Evolutionary conservation across 306 rosid species (phyloP).

Genomic region (Parietaria judaica): DNA sequence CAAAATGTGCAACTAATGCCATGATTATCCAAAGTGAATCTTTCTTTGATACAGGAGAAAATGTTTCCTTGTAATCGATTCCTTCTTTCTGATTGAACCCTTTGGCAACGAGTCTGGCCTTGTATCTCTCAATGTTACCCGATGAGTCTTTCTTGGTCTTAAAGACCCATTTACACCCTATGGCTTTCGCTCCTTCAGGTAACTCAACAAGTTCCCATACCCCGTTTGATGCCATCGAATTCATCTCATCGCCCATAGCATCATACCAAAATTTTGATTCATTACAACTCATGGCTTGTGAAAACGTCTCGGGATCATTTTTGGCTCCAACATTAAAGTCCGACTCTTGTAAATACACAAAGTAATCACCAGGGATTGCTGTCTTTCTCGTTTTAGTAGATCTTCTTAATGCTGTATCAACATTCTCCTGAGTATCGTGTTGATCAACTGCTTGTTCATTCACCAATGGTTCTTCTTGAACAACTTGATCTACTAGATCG

Average conservation of each 20-base stretch:
- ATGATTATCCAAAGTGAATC: background rate
- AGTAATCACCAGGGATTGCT: background rate
- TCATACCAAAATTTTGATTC: background rate
- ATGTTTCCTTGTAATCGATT: background rate
- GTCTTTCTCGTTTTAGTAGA: background rate
- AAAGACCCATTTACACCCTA: slow-evolving; percentile 6
- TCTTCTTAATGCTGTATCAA: background rate
- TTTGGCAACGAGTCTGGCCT: background rate
- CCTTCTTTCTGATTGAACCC: slow-evolving; percentile 2
- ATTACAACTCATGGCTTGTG: slow-evolving; percentile 1
- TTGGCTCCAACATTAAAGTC: background rate
- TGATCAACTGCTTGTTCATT: background rate
- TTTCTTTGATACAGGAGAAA: slow-evolving; percentile 5
- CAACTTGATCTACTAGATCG: background rate
- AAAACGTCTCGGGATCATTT: slow-evolving; percentile 4
- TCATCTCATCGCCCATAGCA: slow-evolving; percentile 4
- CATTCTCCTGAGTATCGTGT: background rate
- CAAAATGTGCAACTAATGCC: slow-evolving; percentile 2
- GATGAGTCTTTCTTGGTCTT: slow-evolving; percentile 5
- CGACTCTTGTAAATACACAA: background rate
- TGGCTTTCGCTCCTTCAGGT: background rate
- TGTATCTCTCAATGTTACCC: slow-evolving; percentile 1
- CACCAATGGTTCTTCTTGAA: background rate
- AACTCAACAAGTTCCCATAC: background rate
- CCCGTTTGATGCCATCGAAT: background rate